These are phyloP conservation scores for Sugiyamaella lignohabitans DNA, from an alignment of 805 yeast species.

Conservation along the genomic window DNA sequence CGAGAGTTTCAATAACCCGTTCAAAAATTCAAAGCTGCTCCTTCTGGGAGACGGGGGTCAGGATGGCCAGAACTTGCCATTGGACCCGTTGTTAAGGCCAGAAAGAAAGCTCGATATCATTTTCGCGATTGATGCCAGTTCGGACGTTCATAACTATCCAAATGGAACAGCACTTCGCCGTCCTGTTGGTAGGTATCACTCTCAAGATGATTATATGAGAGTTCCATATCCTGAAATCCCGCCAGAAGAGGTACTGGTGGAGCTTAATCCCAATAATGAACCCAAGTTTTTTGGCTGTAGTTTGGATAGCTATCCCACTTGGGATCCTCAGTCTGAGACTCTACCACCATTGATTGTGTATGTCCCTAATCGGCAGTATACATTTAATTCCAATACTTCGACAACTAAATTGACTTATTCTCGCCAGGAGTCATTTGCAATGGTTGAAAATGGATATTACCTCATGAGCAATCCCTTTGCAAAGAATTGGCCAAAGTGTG, in stretches of 20 bases:
- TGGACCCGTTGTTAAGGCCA: constrained; percentile 56
- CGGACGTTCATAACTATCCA: constrained; percentile 27
- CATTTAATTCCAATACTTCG: constrained; percentile 62
- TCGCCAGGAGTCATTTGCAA: constrained; percentile 48
- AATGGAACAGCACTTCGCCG: constrained; percentile 26
- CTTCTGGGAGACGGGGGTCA: constrained; percentile 73
- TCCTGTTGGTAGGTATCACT: constrained; percentile 22
- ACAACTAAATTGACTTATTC: constrained; percentile 62
- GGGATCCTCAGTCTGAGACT: constrained; percentile 52
- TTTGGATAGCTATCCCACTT: constrained; percentile 49
- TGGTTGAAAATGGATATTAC: constrained; percentile 74
- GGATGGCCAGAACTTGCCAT: constrained; percentile 66
- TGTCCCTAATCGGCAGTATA: constrained; percentile 64
- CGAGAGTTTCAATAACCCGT: constrained; percentile 55
- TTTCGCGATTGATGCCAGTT: constrained; percentile 41
- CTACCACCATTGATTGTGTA: constrained; percentile 78
- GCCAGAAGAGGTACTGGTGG: constrained; percentile 10
- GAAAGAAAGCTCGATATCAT: constrained; percentile 56
- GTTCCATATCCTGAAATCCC: constrained; percentile 26
- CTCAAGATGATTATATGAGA: constrained; percentile 18
- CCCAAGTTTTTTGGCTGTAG: constrained; percentile 84
- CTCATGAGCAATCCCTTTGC: constrained; percentile 60
- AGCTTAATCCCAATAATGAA: constrained; percentile 21
- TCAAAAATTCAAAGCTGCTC: constrained; percentile 35
- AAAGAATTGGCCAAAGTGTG: constrained; percentile 68